Percentiles rank a stretch among this genome's conserved stretches.
phyloP scores from a whole-genome alignment of 2,329 filamentous ascomycete genomes.

The Tothia fuscella region DNA sequence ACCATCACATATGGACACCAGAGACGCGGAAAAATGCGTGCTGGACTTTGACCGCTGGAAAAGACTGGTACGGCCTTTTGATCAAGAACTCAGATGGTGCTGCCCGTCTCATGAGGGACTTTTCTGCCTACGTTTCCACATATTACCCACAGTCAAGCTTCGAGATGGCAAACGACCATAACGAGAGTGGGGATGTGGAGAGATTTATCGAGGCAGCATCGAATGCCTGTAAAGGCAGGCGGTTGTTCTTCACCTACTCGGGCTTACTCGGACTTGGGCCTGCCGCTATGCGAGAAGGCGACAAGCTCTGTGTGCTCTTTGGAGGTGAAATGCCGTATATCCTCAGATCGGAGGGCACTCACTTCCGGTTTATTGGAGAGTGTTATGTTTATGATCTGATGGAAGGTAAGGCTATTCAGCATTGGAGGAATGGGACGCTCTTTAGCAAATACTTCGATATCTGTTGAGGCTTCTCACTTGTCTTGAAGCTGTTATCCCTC shows the following conservation, averaged over 20 bases:
- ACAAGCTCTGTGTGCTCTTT: constrained; percentile 4
- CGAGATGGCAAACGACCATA: too few relatives aligned
- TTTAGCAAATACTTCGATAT: too few relatives aligned
- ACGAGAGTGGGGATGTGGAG: neutral
- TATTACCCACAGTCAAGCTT: too few relatives aligned
- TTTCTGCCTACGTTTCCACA: too few relatives aligned
- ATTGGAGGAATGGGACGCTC: too few relatives aligned
- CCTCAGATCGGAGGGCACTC: neutral
- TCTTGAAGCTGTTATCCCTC: too few relatives aligned
- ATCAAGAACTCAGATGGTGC: too few relatives aligned
- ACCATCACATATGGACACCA: neutral
- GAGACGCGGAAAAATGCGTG: neutral
- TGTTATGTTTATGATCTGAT: constrained; percentile 10
- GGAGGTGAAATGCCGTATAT: constrained; percentile 5
- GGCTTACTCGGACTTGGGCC: constrained; percentile 2
- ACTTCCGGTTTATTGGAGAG: constrained; percentile 6
- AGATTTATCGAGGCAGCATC: neutral
- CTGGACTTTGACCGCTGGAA: constrained; percentile 13
- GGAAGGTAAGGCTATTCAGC: constrained; percentile 7
- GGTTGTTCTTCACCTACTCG: constrained; percentile 1
- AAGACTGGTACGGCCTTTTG: constrained; percentile 14
- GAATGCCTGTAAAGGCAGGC: neutral
- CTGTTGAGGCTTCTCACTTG: too few relatives aligned
- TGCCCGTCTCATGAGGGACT: constrained; percentile 1
- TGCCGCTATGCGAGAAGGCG: constrained; percentile 3